Evolutionary conservation across 73 alveolate genomes (phyloP).

Genomic region (Paramecium primaurelia): DNA sequence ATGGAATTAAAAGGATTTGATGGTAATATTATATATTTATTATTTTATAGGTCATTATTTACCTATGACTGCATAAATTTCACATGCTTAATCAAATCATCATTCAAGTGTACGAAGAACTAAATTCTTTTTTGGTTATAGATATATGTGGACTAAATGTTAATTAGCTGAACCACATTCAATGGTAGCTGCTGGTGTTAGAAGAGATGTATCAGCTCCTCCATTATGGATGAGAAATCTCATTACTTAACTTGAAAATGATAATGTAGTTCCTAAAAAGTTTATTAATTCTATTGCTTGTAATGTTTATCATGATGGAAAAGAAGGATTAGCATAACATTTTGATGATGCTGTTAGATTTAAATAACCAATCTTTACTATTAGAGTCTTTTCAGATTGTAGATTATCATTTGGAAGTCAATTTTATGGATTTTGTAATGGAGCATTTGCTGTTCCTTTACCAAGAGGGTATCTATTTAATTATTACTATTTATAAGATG

Average conservation of each 20-base stretch:
- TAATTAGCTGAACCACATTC: conserved; percentile 77
- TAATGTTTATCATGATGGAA: conserved; percentile 91
- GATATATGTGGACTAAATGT: conserved; percentile 84
- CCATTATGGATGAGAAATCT: conserved; percentile 74
- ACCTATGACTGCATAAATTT: conserved; percentile 79
- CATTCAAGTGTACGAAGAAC: conserved; percentile 70
- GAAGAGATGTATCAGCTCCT: conserved; percentile 77
- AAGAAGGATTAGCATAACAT: conserved; percentile 88
- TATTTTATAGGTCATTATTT: conserved; percentile 51
- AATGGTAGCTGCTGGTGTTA: conserved; percentile 83
- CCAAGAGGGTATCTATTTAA: conserved; percentile 71
- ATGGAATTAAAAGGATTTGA: conserved; percentile 66
- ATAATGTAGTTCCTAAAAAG: conserved; percentile 45
- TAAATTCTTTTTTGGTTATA: conserved; percentile 81
- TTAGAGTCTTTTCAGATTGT: conserved; percentile 77
- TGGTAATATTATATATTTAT: conserved; percentile 23
- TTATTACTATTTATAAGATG: neutral
- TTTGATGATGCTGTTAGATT: conserved; percentile 91
- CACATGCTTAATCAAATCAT: conserved; percentile 68
- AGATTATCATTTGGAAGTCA: conserved; percentile 84
- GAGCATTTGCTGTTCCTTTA: conserved; percentile 79
- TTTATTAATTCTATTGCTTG: conserved; percentile 83
- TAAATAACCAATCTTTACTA: conserved; percentile 81
- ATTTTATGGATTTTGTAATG: conserved; percentile 78
- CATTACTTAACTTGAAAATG: neutral